Percentiles rank a stretch among this genome's conserved stretches.
These are phyloP conservation scores for Dryas integrifolia DNA, from an alignment of 331 rosid genomes.

Conservation along the genomic window DNA sequence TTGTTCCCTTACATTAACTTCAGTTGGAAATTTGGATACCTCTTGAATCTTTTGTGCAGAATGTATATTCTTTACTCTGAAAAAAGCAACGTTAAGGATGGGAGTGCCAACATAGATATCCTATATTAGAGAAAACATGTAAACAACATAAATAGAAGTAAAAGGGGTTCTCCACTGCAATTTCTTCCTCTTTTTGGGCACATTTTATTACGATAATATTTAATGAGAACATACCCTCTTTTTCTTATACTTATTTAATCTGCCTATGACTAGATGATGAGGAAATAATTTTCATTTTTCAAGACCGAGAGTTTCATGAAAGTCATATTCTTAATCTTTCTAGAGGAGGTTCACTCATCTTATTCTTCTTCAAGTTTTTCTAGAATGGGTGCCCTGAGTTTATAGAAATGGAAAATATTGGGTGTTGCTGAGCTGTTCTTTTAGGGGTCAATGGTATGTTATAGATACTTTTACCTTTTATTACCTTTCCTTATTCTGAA, in stretches of 20 bases:
- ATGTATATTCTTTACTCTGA: not conserved
- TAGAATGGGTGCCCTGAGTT: slow-evolving; percentile 10
- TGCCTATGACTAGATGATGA: not conserved
- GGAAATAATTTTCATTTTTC: not conserved
- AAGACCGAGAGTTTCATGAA: not conserved
- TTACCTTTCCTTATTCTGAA: not conserved
- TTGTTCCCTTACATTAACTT: slow-evolving; percentile 1
- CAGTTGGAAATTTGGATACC: slow-evolving; percentile 14
- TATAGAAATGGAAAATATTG: slow-evolving; percentile 13
- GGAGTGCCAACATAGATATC: not conserved
- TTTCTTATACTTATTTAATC: not conserved
- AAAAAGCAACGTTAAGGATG: not conserved
- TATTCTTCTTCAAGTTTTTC: not conserved
- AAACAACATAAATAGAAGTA: not conserved
- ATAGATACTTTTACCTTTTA: not conserved
- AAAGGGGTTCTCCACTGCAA: not conserved
- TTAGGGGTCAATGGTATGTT: slow-evolving; percentile 4
- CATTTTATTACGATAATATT: not conserved
- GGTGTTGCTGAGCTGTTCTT: slow-evolving; percentile 19
- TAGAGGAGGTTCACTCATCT: not conserved
- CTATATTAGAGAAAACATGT: not conserved
- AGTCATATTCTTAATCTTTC: slow-evolving; percentile 7
- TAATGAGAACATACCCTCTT: not conserved
- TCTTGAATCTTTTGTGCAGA: not conserved
- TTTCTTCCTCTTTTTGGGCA: not conserved